A percentile compares a stretch with the other conserved stretches of the same genome.
phyloP scores from a whole-genome alignment of 352 stramenopile species.

The Globisporangium yorkense region DNA sequence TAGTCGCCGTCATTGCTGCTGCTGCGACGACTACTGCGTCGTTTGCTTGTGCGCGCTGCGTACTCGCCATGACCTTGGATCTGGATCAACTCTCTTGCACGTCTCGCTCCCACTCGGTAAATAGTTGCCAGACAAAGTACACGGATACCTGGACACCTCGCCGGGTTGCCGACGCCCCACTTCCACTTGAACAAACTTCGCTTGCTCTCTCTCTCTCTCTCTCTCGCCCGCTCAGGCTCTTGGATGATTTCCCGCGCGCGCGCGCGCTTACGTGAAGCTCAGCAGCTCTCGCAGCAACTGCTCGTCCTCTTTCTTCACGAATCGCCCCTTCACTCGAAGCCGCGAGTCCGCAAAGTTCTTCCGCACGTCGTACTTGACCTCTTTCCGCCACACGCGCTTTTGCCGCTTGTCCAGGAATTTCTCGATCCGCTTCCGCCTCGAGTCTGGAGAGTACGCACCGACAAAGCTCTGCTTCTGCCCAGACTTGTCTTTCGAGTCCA shows the following conservation, averaged over 20 bases:
- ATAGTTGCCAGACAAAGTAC: conserved; percentile 16
- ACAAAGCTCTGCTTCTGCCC: conserved; percentile 85
- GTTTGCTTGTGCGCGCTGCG: not conserved
- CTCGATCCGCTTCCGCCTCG: conserved; percentile 89
- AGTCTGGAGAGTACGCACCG: conserved; percentile 94
- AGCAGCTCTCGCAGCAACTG: conserved; percentile 81
- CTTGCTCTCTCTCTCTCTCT: not conserved
- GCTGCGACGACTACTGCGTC: not conserved
- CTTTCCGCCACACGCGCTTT: conserved; percentile 92
- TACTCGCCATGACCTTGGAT: not conserved
- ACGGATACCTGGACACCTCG: conserved; percentile 3
- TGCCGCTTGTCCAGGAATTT: conserved; percentile 95
- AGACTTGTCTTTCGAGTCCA: conserved; percentile 46
- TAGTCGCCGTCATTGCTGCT: not conserved
- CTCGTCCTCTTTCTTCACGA: conserved; percentile 98
- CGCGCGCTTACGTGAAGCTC: conserved; percentile 63
- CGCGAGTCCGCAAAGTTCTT: conserved; percentile 98
- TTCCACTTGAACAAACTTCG: not conserved
- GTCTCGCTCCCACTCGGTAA: conserved; percentile 13
- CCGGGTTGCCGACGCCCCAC: not conserved
- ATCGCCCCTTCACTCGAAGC: conserved; percentile 94
- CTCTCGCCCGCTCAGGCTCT: not conserved
- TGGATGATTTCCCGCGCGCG: not conserved
- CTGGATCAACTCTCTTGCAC: conserved; percentile 1
- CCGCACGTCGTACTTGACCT: conserved; percentile 97